Evolutionary conservation across 805 yeast species (phyloP).

Genomic region (Schwanniomyces sp.): DNA sequence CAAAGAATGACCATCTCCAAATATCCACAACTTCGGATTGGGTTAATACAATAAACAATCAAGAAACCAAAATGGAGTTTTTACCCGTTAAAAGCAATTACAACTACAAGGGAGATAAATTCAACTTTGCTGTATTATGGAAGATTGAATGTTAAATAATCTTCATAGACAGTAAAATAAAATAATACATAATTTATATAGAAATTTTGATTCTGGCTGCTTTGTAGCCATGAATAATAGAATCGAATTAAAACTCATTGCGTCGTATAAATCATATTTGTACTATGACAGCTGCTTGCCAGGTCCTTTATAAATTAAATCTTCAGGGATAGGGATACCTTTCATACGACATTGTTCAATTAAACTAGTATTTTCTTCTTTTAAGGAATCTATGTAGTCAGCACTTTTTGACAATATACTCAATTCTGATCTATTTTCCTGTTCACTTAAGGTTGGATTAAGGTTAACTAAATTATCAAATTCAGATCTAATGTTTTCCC

Average conservation of each 20-base stretch:
- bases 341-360: constrained; percentile 38
- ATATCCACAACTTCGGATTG: constrained; percentile 5
- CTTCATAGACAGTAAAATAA: not conserved
- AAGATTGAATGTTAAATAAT: constrained; percentile 11
- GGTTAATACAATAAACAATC: not conserved
- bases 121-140: constrained; percentile 13
- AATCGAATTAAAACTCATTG: not conserved
- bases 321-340: constrained; percentile 45
- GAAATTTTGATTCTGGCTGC: not conserved
- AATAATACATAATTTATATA: not conserved
- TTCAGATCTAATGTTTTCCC: constrained; percentile 81
- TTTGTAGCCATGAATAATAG: not conserved
- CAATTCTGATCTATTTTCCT: constrained; percentile 79
- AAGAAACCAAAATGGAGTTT: constrained; percentile 1
- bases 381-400: constrained; percentile 52
- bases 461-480: constrained; percentile 73
- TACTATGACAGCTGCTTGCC: constrained; percentile 4
- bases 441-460: constrained; percentile 69
- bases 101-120: constrained; percentile 4
- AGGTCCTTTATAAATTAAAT: constrained; percentile 30
- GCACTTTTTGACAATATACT: constrained; percentile 66
- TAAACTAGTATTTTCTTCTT: constrained; percentile 49
- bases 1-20: constrained; percentile 5
- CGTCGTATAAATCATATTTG: not conserved
- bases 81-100: constrained; percentile 5